A percentile compares a stretch with the other conserved stretches of the same genome.
phyloP scores from a whole-genome alignment of 768 basidiomycete species.

The Clavulina sp. region DNA sequence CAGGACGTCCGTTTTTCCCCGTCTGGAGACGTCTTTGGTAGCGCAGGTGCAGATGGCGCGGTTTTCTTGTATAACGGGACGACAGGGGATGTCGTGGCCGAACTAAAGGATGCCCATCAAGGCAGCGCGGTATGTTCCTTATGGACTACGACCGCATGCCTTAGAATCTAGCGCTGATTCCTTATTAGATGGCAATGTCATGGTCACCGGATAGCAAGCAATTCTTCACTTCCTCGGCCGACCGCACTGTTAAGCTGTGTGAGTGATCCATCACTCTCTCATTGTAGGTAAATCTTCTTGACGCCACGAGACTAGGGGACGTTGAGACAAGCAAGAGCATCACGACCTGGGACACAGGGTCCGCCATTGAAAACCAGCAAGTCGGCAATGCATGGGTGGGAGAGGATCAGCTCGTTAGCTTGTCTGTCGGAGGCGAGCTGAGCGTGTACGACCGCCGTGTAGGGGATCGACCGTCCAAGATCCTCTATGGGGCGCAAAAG shows the following conservation, averaged over 20 bases:
- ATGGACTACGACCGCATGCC: background rate
- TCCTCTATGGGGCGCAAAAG: constrained; percentile 61
- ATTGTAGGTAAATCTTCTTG: background rate
- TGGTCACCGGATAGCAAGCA: constrained; percentile 65
- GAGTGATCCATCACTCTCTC: constrained; percentile 15
- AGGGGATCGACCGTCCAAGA: constrained; percentile 38
- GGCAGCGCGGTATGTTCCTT: constrained; percentile 48
- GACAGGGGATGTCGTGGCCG: constrained; percentile 58
- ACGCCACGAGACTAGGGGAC: constrained; percentile 41
- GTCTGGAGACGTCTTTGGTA: constrained; percentile 68
- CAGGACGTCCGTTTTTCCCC: constrained; percentile 76
- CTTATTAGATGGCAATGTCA: constrained; percentile 24
- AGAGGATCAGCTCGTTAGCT: constrained; percentile 51
- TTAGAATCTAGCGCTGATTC: constrained; percentile 34
- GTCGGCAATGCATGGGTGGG: constrained; percentile 75
- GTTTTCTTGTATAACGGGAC: constrained; percentile 80
- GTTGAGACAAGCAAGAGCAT: constrained; percentile 48
- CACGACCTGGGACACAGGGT: constrained; percentile 54
- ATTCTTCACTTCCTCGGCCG: constrained; percentile 69
- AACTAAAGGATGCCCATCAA: constrained; percentile 54
- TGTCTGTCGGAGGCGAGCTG: constrained; percentile 68
- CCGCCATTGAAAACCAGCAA: constrained; percentile 67
- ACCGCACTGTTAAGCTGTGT: constrained; percentile 81
- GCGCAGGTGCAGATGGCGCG: constrained; percentile 78
- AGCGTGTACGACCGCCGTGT: constrained; percentile 66